Evolutionary conservation across 371 early-diverging fungal species (phyloP).

Genomic region (Lichtheimia ramosa): DNA sequence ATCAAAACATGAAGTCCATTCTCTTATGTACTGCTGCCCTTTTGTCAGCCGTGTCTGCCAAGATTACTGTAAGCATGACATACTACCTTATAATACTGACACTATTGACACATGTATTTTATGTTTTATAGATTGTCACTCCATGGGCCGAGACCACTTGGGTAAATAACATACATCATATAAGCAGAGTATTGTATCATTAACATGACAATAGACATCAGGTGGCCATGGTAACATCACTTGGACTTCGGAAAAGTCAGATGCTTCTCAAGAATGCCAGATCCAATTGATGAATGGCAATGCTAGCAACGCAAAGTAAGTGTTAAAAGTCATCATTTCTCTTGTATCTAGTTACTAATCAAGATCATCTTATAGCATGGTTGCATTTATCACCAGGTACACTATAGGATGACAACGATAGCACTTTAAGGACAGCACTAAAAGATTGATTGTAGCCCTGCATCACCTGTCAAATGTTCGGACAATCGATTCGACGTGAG

Average conservation of each 20-base stretch:
- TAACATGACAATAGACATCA: conserved; percentile 21
- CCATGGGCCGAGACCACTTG: conserved; percentile 44
- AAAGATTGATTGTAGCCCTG: neutral
- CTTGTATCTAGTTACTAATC: too few relatives aligned
- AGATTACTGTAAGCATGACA: conserved; percentile 5
- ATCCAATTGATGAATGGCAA: conserved; percentile 48
- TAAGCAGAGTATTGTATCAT: neutral
- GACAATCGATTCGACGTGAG: conserved; percentile 15
- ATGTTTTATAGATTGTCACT: conserved; percentile 34
- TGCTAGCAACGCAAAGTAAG: conserved; percentile 40
- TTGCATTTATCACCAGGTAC: conserved; percentile 24
- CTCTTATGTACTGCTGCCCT: conserved; percentile 7
- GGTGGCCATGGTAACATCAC: conserved; percentile 46
- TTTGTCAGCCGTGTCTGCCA: conserved; percentile 5
- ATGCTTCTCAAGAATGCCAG: conserved; percentile 32
- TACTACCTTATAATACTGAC: neutral
- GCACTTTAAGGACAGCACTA: too few relatives aligned
- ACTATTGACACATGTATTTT: neutral
- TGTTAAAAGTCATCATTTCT: neutral
- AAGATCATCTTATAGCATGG: conserved; percentile 11
- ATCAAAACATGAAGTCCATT: conserved; percentile 13
- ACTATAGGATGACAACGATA: too few relatives aligned
- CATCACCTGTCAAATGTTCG: conserved; percentile 20
- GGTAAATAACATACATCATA: conserved; percentile 25
- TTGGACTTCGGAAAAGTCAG: conserved; percentile 33